phyloP scores from a whole-genome alignment of 768 basidiomycete genomes.

The Xerocomellus amylosporus region DNA sequence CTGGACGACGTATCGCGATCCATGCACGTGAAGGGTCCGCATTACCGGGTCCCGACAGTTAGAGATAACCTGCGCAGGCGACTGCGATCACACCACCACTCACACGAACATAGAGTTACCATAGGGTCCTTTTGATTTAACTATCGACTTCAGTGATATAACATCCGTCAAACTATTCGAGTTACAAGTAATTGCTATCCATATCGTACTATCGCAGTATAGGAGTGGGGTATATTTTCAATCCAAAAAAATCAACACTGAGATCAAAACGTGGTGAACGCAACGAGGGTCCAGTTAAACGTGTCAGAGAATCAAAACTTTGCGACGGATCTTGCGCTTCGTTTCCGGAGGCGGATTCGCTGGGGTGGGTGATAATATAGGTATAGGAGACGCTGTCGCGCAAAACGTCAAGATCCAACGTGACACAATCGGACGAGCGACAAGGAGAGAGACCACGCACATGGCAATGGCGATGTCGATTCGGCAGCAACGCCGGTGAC shows the following conservation, averaged over 20 bases:
- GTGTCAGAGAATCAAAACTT: slow-evolving; percentile 27
- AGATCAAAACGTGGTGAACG: not conserved
- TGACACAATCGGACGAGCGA: not conserved
- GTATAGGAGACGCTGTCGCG: slow-evolving; percentile 6
- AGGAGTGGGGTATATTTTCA: slow-evolving; percentile 10
- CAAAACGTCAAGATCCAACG: not conserved
- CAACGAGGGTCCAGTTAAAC: not conserved
- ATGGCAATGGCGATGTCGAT: not conserved
- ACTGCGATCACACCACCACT: not conserved
- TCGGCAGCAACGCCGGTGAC: slow-evolving; percentile 12
- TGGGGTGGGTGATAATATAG: slow-evolving; percentile 7
- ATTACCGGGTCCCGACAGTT: not conserved
- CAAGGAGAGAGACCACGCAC: slow-evolving; percentile 7
- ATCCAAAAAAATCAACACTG: slow-evolving; percentile 8
- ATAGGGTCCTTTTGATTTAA: slow-evolving; percentile 9
- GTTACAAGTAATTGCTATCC: slow-evolving; percentile 24
- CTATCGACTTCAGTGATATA: slow-evolving; percentile 4
- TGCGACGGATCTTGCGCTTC: slow-evolving; percentile 34
- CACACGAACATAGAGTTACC: slow-evolving; percentile 10
- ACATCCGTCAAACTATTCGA: slow-evolving; percentile 13
- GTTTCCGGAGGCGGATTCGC: slow-evolving; percentile 18
- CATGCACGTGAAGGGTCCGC: not conserved
- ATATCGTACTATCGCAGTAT: slow-evolving; percentile 16
- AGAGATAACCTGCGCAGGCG: not conserved
- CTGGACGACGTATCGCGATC: not conserved